These are phyloP conservation scores for Xenoacremonium recifei DNA, from an alignment of 2,329 filamentous ascomycete species.

Conservation along the genomic window DNA sequence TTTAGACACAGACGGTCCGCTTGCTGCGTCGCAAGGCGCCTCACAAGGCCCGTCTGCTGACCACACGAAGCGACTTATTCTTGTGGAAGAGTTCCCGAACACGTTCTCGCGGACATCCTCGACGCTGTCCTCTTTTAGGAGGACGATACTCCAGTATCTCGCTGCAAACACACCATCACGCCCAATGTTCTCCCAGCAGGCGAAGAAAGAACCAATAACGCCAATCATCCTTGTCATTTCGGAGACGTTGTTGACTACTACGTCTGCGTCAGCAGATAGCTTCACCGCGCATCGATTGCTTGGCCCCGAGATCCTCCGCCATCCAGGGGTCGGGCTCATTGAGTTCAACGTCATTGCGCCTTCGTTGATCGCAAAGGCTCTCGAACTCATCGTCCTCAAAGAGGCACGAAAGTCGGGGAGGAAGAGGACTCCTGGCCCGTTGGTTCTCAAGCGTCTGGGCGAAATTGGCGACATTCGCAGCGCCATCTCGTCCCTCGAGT, in stretches of 20 bases:
- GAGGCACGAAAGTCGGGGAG: slow-evolving; percentile 78
- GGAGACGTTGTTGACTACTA: slow-evolving; percentile 83
- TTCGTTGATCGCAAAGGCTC: slow-evolving; percentile 78
- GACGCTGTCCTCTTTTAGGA: slow-evolving; percentile 68
- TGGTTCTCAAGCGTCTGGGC: slow-evolving; percentile 74
- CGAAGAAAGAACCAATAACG: slow-evolving; percentile 47
- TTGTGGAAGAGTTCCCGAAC: slow-evolving; percentile 82
- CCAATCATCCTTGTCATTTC: slow-evolving; percentile 90
- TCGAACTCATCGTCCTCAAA: slow-evolving; percentile 80
- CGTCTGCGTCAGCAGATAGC: slow-evolving; percentile 80
- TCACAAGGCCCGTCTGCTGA: slow-evolving; percentile 16
- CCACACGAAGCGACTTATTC: slow-evolving; percentile 54
- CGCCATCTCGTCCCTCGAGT: slow-evolving; percentile 89
- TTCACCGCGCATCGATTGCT: slow-evolving; percentile 90
- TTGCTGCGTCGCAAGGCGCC: slow-evolving; percentile 26
- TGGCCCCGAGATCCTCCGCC: slow-evolving; percentile 79
- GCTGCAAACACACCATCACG: slow-evolving; percentile 62
- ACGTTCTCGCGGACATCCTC: slow-evolving; percentile 66
- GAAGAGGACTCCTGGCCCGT: slow-evolving; percentile 71
- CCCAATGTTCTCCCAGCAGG: slow-evolving; percentile 43
- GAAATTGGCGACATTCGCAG: slow-evolving; percentile 91
- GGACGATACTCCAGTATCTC: slow-evolving; percentile 72
- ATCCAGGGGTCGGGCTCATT: slow-evolving; percentile 75
- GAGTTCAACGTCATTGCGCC: slow-evolving; percentile 93
- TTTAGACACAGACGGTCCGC: slow-evolving; percentile 48